phyloP scores from a whole-genome alignment of 176 grass and related monocot species.

The Bonia amplexicaulis region DNA sequence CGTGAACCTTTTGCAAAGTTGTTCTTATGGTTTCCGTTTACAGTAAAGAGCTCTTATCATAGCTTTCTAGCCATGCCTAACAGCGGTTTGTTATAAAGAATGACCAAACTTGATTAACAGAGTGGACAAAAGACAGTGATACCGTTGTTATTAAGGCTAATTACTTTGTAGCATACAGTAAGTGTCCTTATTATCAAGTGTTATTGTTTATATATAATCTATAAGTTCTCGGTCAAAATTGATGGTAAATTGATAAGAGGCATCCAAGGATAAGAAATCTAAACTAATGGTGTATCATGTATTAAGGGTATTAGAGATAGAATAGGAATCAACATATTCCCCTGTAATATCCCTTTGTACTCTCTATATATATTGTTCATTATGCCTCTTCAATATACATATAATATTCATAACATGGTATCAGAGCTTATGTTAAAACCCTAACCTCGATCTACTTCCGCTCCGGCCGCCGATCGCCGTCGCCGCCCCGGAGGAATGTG shows the following conservation, averaged over 20 bases:
- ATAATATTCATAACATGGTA: too few species aligned
- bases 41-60: background rate
- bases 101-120: background rate
- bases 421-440: too few species aligned
- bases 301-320: too few species aligned
- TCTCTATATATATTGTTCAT: too few species aligned
- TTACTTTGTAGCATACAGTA: background rate
- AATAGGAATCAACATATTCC: too few species aligned
- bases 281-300: too few species aligned
- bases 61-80: conserved; percentile 7
- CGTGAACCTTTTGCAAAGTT: background rate
- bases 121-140: background rate
- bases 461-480: too few species aligned
- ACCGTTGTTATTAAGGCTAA: background rate
- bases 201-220: background rate
- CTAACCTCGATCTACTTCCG: too few species aligned
- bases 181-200: background rate
- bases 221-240: background rate
- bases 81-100: background rate
- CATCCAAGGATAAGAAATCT: background rate
- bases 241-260: background rate
- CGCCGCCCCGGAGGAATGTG: too few species aligned
- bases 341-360: too few species aligned
- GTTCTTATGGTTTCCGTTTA: background rate
- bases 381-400: too few species aligned